Evolutionary conservation across 371 early-diverging fungal genomes (phyloP).

Genomic region (Mucor circinelloides): DNA sequence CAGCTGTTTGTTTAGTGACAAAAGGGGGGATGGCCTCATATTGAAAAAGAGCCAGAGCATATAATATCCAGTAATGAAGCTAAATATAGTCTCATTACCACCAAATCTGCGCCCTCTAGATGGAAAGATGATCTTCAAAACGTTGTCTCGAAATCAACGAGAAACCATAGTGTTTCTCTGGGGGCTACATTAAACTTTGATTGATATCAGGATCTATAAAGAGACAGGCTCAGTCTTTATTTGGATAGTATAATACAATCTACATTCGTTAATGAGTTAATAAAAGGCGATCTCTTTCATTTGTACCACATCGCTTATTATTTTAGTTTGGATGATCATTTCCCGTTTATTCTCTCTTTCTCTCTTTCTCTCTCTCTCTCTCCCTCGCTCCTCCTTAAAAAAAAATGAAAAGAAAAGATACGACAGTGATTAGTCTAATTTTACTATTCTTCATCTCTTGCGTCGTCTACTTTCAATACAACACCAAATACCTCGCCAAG

Average conservation of each 20-base stretch:
- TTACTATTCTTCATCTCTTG: background rate
- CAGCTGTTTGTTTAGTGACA: background rate
- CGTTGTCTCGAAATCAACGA: background rate
- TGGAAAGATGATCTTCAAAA: background rate
- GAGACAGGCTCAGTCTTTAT: background rate
- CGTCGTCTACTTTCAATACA: conserved; percentile 11
- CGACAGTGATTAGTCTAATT: background rate
- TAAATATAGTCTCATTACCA: background rate
- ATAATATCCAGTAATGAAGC: background rate
- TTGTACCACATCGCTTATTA: background rate
- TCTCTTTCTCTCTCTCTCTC: conserved; percentile 5
- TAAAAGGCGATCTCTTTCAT: background rate
- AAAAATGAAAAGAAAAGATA: conserved; percentile 16
- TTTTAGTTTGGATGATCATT: background rate
- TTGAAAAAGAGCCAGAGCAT: background rate
- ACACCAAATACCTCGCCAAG: background rate
- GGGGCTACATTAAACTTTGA: conserved; percentile 4
- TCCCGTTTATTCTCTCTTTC: background rate
- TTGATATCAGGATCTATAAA: conserved; percentile 18
- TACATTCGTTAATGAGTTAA: conserved; percentile 9
- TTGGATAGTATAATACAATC: conserved; percentile 22
- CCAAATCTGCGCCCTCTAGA: background rate
- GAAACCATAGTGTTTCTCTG: background rate
- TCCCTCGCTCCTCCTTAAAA: background rate
- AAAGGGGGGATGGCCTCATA: background rate